Percentiles rank a stretch among this genome's conserved stretches.
Conservation (phyloP, 768 basidiomycete species). For the Trametes gibbosa region DNA sequence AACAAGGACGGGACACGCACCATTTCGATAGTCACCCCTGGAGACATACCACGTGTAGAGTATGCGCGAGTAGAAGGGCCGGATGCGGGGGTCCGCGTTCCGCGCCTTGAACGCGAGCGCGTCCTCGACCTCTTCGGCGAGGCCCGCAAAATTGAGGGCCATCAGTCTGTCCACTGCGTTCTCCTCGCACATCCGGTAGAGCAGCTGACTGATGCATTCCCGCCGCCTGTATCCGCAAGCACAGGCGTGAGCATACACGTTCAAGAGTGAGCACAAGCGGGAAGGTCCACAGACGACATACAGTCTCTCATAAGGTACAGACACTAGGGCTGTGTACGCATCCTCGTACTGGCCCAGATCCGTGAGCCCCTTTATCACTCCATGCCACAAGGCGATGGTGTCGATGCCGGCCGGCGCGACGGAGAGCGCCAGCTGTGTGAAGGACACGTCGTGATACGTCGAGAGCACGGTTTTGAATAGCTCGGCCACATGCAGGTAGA, state of each 20-base stretch:
- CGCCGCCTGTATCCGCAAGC: constrained; percentile 54
- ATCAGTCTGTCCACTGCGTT: constrained; percentile 77
- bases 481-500: constrained; percentile 74
- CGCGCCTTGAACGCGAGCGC: constrained; percentile 90
- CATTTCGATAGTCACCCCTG: constrained; percentile 87
- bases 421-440: constrained; percentile 80
- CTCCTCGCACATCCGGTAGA: constrained; percentile 91
- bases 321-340: constrained; percentile 78
- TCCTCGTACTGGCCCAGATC: constrained; percentile 79
- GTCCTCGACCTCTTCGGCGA: constrained; percentile 84
- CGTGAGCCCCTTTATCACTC: constrained; percentile 70
- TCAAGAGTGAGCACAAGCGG: background rate
- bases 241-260: background rate
- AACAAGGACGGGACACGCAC: constrained; percentile 44
- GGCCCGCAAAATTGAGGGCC: constrained; percentile 79
- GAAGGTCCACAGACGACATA: constrained; percentile 42
- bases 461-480: constrained; percentile 63
- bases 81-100: constrained; percentile 84
- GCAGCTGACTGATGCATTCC: constrained; percentile 77
- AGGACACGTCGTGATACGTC: constrained; percentile 63
- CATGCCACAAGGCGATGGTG: constrained; percentile 74
- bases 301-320: constrained; percentile 74
- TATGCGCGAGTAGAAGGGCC: constrained; percentile 85
- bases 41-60: constrained; percentile 92
- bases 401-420: constrained; percentile 52